Base-by-base conservation (phyloP, 2,329 filamentous ascomycete genomes). In the Zalaria sp. region DNA sequence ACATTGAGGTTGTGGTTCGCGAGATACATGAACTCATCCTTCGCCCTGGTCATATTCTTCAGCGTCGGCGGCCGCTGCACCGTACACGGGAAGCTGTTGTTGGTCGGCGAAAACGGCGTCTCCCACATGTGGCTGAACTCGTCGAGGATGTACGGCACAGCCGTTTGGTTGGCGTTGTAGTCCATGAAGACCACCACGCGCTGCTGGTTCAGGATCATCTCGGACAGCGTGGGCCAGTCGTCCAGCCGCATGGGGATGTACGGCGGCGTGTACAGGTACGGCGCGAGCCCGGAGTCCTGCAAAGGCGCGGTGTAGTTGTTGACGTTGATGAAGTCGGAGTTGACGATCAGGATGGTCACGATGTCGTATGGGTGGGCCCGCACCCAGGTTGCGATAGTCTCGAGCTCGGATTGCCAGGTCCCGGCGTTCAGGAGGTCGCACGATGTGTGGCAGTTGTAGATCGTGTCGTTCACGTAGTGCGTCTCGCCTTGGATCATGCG, bases 1-100 rank as follows among this genome's bases (percentile, higher is more conserved):
- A 81, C 72, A 58, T 94, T 94, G 44, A 94, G 71, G 57, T 95
- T 95, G 66, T 95, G 88, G 62, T 95, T 95, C 53, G 82, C 74
- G 55, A 94, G 71, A 57, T 88, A 93, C 61, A 93, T 69, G 35
- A 79, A 72, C 27, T 79, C 67, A 44, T 67, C 65, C 0, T 57
- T 56, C 10, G 59, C 57, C 3, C 74, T 71, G 5, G 74, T 68
- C 2, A 69, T 61, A 0, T 57, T 54, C 2, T 64, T 53, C 43
- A 93, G 64, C 35, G 73, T 65, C 0, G 84, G 84, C 0, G 88
- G 87, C 0, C 88, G 79, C 56, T 94, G 76, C 32, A 79, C 69
- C 0, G 67, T 78, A 64, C 88, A 95, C 0, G 87, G 86, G 57
- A 94, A 93, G 1, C 60, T 58, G 3, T 77, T 63, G 52, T 79